Evolutionary conservation across 441 rosid genomes (phyloP).

Genomic region (Hura crepitans): DNA sequence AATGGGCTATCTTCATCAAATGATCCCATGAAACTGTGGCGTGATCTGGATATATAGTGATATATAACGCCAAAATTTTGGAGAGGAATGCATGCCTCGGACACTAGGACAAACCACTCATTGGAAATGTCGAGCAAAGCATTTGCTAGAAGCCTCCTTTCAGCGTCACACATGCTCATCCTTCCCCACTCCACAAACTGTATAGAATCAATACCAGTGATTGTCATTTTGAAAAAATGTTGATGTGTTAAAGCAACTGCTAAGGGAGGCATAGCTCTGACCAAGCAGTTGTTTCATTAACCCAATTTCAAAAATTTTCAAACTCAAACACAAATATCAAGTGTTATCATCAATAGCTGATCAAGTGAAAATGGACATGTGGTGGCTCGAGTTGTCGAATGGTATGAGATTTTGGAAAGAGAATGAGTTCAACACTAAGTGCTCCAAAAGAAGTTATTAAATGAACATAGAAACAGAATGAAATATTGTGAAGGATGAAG

Average conservation of each 20-base stretch:
- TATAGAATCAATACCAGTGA: constrained; percentile 10
- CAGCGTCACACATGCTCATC: constrained; percentile 95
- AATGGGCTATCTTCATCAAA: constrained; percentile 67
- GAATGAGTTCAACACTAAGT: too few relatives aligned
- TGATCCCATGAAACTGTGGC: constrained; percentile 71
- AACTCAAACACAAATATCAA: neutral
- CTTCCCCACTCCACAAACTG: constrained; percentile 85
- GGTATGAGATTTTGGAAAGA: too few relatives aligned
- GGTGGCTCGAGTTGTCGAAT: too few relatives aligned
- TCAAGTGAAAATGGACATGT: too few relatives aligned
- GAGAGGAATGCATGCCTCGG: constrained; percentile 89
- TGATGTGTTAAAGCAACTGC: neutral
- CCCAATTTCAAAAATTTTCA: neutral
- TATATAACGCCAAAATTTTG: constrained; percentile 61
- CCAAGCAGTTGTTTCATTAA: neutral
- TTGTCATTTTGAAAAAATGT: neutral
- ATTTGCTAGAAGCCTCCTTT: constrained; percentile 80
- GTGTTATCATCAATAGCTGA: too few relatives aligned
- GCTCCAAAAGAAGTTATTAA: too few relatives aligned
- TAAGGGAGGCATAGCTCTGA: neutral
- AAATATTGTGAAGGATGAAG: too few relatives aligned
- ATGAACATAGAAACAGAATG: too few relatives aligned
- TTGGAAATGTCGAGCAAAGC: constrained; percentile 86
- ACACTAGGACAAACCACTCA: constrained; percentile 82
- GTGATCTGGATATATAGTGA: constrained; percentile 54